Percentiles rank a stretch among this genome's conserved stretches.
Conservation (phyloP, 2,329 filamentous ascomycete genomes). For the Fusarium equiseti region DNA sequence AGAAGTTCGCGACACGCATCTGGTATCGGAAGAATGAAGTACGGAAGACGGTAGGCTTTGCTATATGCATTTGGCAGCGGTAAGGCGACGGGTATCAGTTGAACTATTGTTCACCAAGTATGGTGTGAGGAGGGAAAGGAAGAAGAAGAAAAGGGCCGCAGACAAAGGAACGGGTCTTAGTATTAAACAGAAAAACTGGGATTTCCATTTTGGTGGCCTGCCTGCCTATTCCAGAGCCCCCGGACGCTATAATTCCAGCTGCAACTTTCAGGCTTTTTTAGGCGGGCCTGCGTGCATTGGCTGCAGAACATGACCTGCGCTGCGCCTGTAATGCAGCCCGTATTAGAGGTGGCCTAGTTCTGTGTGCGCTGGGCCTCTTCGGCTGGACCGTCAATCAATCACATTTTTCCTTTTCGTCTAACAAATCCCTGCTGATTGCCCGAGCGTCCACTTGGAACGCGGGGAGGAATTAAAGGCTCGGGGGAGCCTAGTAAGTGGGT, state of each 20-base stretch:
- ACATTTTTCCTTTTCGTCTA: constrained; percentile 8
- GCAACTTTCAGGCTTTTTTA: constrained; percentile 35
- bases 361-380: constrained; percentile 3
- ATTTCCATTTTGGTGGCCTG: constrained; percentile 41
- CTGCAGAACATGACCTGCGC: constrained; percentile 18
- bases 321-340: constrained; percentile 16
- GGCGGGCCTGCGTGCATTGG: constrained; percentile 27
- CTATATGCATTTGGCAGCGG: constrained; percentile 67
- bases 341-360: constrained; percentile 2
- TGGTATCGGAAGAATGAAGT: constrained; percentile 66
- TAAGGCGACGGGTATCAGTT: constrained; percentile 29
- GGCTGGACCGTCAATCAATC: constrained; percentile 17
- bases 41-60: constrained; percentile 58
- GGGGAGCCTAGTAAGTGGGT: constrained; percentile 19
- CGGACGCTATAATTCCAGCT: constrained; percentile 23
- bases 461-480: constrained; percentile 40
- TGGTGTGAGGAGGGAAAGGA: constrained; percentile 45
- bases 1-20: constrained; percentile 66
- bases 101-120: constrained; percentile 45
- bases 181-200: constrained; percentile 36
- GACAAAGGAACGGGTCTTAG: constrained; percentile 34
- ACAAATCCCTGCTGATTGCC: constrained; percentile 16
- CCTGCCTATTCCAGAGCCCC: constrained; percentile 26
- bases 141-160: constrained; percentile 28
- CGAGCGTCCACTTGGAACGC: constrained; percentile 39